Evolutionary conservation across 495 filamentous ascomycete genomes (phyloP), one percentile per base, ranked within the genome.

Genomic region (Penicillium daleae): DNA sequence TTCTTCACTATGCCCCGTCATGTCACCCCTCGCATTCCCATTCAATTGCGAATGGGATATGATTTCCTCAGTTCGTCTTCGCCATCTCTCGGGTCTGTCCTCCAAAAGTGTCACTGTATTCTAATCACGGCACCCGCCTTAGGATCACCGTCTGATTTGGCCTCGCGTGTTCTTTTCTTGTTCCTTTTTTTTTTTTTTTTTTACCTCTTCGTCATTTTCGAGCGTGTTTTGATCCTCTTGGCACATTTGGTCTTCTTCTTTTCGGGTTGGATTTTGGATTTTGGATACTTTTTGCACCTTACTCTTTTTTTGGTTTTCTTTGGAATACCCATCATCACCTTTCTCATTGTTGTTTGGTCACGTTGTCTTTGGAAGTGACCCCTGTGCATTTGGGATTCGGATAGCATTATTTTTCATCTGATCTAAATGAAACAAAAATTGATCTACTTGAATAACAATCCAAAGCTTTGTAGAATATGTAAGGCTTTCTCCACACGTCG

Each of bases 261-360:
- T 63, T 40, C 33, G 52, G 65, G 62, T 65, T 71, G 63, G 65
- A 65, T 64, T 21, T n/a, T n/a, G n/a, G n/a, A n/a, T n/a, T n/a
- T 59, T 59, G 57, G 56, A 40, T 49, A 42, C n/a, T 26, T 29
- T 27, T 48, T 26, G 21, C 13, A 5, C 29, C 6, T 50, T 29
- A 24, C 22, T 6, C 46, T 27, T n/a, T n/a, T n/a, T n/a, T 61
- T 63, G 51, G 56, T 46, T 62, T 65, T 59, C 56, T 56, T 68
- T 63, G 62, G 60, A 70, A 70, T 70, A 70, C 68, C 68, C 68
- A 62, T 33, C 68, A 62, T 33, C 53, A 22, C 60, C 57, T 69
- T 37, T 60, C n/a, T n/a, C n/a, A n/a, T 58, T 56, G 51, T 56
- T 54, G 27, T 57, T 32, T 42, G 51, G 26, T 59, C 40, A 29